Percentiles rank a stretch among this genome's conserved stretches.
These are phyloP conservation scores for Candida arabinofermentans DNA, from an alignment of 805 yeast species.

Conservation along the genomic window DNA sequence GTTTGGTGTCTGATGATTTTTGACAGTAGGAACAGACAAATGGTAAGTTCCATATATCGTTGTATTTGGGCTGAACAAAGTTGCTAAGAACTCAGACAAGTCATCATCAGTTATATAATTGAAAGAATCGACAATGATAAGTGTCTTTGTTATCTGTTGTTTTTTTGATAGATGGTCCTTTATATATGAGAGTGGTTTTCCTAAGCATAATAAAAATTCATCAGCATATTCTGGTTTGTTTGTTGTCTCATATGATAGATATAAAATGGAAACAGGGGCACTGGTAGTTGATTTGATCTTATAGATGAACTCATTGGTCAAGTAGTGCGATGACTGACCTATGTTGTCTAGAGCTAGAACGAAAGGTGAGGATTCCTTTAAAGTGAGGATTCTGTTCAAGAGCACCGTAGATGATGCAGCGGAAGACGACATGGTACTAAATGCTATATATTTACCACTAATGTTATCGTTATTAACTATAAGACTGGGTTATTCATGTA, in stretches of 20 bases:
- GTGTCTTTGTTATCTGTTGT: constrained; percentile 16
- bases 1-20: constrained; percentile 5
- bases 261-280: constrained; percentile 36
- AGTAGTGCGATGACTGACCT: constrained; percentile 56
- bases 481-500: too few relatives aligned
- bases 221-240: constrained; percentile 47
- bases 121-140: constrained; percentile 64
- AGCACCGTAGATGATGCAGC: constrained; percentile 44
- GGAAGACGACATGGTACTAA: constrained; percentile 23
- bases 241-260: constrained; percentile 66
- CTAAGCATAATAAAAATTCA: constrained; percentile 44
- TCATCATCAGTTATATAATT: constrained; percentile 48
- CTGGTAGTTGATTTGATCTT: constrained; percentile 28
- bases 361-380: constrained; percentile 75
- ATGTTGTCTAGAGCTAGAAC: constrained; percentile 66
- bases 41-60: constrained; percentile 48
- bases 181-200: constrained; percentile 10
- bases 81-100: constrained; percentile 34
- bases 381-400: constrained; percentile 58
- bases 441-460: not conserved
- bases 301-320: constrained; percentile 56
- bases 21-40: constrained; percentile 31
- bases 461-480: not conserved
- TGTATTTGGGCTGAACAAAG: constrained; percentile 37
- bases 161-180: constrained; percentile 6